Base-by-base conservation (phyloP, 495 filamentous ascomycete genomes). In the Penicillium canescens region DNA sequence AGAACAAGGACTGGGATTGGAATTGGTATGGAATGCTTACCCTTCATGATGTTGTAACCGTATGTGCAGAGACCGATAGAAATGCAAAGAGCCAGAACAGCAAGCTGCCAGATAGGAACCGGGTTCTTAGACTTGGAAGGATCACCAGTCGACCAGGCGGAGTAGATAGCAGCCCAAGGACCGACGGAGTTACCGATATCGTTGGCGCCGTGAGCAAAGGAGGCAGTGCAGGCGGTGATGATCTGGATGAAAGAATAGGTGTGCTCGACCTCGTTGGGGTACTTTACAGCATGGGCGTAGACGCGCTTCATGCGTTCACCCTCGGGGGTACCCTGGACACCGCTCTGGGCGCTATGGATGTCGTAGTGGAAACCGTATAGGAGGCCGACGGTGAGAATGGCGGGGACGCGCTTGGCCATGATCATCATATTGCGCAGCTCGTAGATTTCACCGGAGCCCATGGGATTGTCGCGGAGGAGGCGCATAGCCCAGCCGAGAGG, bases 191-290 rank as follows among this genome's bases (percentile, higher is more conserved):
- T 90, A 40, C 84, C 78, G 53, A 91, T 82, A 65, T 91, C 89
- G 68, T 93, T 93, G 61, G 88, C 85, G 46, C 89, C 89, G 72
- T 92, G 89, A 3, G 88, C 84, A 50, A 92, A 89, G 2, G 86
- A 90, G 6, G 86, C 84, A 21, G 86, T 89, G 68, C 81, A 83
- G 45, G 89, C 89, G 14, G 86, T 90, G 40, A 89, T 55, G 52
- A 91, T 68, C 74, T 92, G 88, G 53, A 89, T 70, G 73, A 87
- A 90, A 14, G 86, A 86, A 72, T 86, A 91, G 31, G 81, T 79
- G 73, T 90, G 83, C 70, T 92, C 88, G 66, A 86, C 84, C 61
- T 84, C 80, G 71, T 91, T 90, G 70, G 87, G 81, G 70, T 85
- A 91, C 63, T 88, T 84, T 33, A 77, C 57, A 9, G 84, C 82